A percentile compares a stretch with the other conserved stretches of the same genome.
These are phyloP conservation scores for Scedosporium boydii DNA, from an alignment of 2,329 filamentous ascomycete genomes.

Conservation along the genomic window DNA sequence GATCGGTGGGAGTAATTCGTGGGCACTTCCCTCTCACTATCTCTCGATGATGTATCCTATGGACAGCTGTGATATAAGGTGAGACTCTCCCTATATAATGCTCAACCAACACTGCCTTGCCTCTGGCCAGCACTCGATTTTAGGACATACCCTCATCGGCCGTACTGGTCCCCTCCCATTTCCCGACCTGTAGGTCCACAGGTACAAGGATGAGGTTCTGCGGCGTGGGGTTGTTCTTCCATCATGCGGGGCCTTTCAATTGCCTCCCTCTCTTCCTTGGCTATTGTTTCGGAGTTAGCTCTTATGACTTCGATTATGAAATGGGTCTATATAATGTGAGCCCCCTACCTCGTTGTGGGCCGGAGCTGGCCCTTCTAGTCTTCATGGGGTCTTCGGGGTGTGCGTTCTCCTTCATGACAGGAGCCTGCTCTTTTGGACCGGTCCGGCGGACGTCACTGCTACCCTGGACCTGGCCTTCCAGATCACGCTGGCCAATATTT, in stretches of 20 bases:
- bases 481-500: not conserved
- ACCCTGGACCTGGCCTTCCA: not conserved
- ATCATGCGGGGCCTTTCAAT: slow-evolving; percentile 28
- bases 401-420: not conserved
- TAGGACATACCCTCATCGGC: not conserved
- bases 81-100: no score
- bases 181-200: slow-evolving; percentile 26
- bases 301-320: not conserved
- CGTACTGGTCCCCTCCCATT: not conserved
- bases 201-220: slow-evolving; percentile 12
- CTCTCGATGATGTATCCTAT: no score
- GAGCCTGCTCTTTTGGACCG: not conserved
- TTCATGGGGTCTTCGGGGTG: not conserved
- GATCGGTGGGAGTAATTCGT: no score
- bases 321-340: not conserved
- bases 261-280: slow-evolving; percentile 24
- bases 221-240: slow-evolving; percentile 22
- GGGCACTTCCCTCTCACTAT: no score
- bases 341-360: not conserved
- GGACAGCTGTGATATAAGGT: no score
- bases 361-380: not conserved
- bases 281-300: slow-evolving; percentile 11
- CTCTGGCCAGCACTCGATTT: no score
- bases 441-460: not conserved
- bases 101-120: no score